These are phyloP conservation scores for Alternaria atra DNA, from an alignment of 2,329 filamentous ascomycete species.

Conservation along the genomic window DNA sequence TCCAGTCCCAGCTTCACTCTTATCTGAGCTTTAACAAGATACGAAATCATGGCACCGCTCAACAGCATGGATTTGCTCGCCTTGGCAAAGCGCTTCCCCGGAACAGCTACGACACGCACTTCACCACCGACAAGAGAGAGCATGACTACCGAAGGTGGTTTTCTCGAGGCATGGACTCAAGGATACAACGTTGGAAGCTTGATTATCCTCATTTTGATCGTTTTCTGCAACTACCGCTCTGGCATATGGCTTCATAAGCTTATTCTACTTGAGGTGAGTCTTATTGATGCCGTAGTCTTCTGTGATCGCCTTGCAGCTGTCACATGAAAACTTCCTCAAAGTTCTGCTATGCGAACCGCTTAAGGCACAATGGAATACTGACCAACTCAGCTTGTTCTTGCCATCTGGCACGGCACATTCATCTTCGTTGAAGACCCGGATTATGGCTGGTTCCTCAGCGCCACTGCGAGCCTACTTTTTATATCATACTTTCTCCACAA, in stretches of 20 bases:
- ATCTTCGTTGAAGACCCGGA: conserved; percentile 44
- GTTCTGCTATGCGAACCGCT: fast-evolving
- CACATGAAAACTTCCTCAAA: not conserved
- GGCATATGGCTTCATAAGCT: conserved; percentile 48
- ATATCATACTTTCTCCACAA: conserved; percentile 50
- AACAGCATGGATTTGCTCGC: conserved; percentile 12
- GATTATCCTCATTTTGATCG: conserved; percentile 47
- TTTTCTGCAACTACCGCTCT: conserved; percentile 48
- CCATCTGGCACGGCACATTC: conserved; percentile 49
- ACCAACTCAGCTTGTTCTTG: conserved; percentile 43
- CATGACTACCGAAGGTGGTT: conserved; percentile 39
- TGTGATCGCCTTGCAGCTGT: not conserved
- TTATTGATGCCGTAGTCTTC: not conserved
- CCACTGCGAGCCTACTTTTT: conserved; percentile 47
- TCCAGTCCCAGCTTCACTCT: not conserved
- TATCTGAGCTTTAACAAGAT: not conserved
- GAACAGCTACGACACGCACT: conserved; percentile 32
- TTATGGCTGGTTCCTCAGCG: conserved; percentile 48
- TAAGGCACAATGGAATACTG: not conserved
- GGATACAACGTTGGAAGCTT: conserved; percentile 49
- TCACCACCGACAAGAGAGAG: conserved; percentile 40
- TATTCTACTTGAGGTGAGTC: conserved; percentile 45
- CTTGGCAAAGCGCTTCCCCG: conserved; percentile 30
- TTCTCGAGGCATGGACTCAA: conserved; percentile 49
- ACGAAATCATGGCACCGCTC: conserved; percentile 36